Base-by-base conservation (phyloP, 2,329 filamentous ascomycete species). In the Aspergillus carbonarius region DNA sequence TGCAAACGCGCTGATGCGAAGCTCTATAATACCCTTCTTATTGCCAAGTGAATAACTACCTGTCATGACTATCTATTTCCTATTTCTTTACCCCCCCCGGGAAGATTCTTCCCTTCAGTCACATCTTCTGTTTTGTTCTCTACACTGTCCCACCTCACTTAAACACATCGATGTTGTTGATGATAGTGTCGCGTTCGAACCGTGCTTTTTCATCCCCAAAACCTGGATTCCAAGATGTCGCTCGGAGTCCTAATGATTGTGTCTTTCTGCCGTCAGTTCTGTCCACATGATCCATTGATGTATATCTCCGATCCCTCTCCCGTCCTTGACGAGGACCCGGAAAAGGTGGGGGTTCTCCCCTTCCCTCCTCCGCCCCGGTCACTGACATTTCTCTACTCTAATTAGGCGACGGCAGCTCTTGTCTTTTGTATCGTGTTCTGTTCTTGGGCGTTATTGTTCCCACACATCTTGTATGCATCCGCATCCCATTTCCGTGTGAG, bases 381-480 rank as follows among this genome's bases (percentile, higher is more conserved):
- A 5, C 46, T 47, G 18, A n/a, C 37, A 17, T 18, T 9, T 17
- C 18, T 40, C 25, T 32, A 54, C 20, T 44, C 20, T 42, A 30
- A n/a, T 42, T 30, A 18, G 34, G 30, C 37, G 13, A 40, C 15
- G 13, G 51, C 37, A 25, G 20, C 23, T 12, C n/a, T 10, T 44
- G 34, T 39, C 35, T 20, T 49, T 9, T 15, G 37, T 13, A 51
- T 49, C 32, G 40, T 39, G 30, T 48, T 46, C 35, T 50, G 18
- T 18, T 39, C 54, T 59, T 58, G 62, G 44, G 18, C 30, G 27
- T 30, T 40, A 55, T 54, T 35, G 27, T 32, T 34, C 23, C 47
- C 47, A 5, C 55, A 55, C 30, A 37, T 52, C 53, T 23, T 58
- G 46, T 60, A 58, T 27, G 48, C 51, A 54, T 57, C 55, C 46